phyloP scores from a whole-genome alignment of 2,329 filamentous ascomycete species.

The Plectosphaerella sp. region DNA sequence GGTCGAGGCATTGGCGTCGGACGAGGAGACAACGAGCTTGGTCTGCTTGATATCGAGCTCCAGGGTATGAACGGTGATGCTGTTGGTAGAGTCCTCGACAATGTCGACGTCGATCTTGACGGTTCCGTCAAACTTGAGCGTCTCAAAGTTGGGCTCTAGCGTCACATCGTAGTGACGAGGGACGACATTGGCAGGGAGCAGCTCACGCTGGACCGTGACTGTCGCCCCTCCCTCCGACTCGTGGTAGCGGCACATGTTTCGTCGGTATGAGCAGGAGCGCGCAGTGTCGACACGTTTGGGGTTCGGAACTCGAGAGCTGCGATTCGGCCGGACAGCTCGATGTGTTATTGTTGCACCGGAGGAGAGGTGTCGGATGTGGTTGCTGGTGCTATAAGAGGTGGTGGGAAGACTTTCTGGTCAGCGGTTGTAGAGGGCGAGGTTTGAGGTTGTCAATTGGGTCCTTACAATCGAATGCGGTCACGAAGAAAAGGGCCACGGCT shows the following conservation, averaged over 20 bases:
- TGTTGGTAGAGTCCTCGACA: slow-evolving; percentile 68
- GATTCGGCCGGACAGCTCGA: slow-evolving; percentile 23
- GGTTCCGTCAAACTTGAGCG: slow-evolving; percentile 79
- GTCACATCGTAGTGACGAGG: slow-evolving; percentile 90
- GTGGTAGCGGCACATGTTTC: slow-evolving; percentile 12
- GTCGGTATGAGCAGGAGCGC: slow-evolving; percentile 11
- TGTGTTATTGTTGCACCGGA: slow-evolving; percentile 6
- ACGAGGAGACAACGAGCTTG: slow-evolving; percentile 6
- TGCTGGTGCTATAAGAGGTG: neutral
- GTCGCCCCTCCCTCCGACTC: slow-evolving; percentile 9
- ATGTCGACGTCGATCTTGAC: slow-evolving; percentile 87
- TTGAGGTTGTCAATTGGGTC: too few species aligned
- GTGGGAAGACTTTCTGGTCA: neutral
- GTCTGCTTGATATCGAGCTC: slow-evolving; percentile 79
- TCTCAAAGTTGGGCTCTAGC: slow-evolving; percentile 84
- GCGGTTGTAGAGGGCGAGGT: too few species aligned
- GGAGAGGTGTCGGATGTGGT: neutral
- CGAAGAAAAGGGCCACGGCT: neutral
- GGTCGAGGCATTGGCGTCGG: slow-evolving; percentile 40
- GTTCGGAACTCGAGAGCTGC: slow-evolving; percentile 5
- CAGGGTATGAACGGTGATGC: slow-evolving; percentile 81
- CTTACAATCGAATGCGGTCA: neutral
- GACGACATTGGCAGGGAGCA: slow-evolving; percentile 87
- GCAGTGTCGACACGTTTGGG: slow-evolving; percentile 8
- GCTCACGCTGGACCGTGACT: slow-evolving; percentile 54